These are phyloP conservation scores for Fomitiporia mediterranea DNA, from an alignment of 1,284 basidiomycete species.

Conservation along the genomic window DNA sequence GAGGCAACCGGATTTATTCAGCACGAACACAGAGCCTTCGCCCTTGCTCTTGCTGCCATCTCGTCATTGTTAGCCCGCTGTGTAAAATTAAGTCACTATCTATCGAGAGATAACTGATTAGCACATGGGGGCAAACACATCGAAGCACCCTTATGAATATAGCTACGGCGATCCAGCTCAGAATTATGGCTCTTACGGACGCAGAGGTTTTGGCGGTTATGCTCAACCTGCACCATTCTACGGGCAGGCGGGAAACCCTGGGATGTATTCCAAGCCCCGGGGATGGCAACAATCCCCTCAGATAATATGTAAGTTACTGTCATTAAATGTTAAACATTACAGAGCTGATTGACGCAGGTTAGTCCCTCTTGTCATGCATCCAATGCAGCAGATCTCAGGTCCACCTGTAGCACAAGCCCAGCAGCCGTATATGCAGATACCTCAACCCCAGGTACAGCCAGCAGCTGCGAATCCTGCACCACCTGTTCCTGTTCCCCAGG, in stretches of 20 bases:
- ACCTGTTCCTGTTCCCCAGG: neutral
- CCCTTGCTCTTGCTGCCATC: neutral
- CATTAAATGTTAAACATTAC: neutral
- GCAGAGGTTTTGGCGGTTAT: neutral
- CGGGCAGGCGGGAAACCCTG: constrained; percentile 1
- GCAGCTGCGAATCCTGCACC: neutral
- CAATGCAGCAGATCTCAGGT: constrained; percentile 14
- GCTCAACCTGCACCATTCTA: neutral
- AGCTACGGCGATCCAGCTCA: constrained; percentile 7
- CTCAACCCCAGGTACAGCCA: constrained; percentile 1
- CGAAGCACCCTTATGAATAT: constrained; percentile 13
- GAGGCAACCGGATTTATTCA: neutral
- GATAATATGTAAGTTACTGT: constrained; percentile 8
- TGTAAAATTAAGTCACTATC: neutral
- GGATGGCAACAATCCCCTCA: neutral
- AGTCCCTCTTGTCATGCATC: constrained; percentile 17
- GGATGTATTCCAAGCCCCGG: constrained; percentile 4
- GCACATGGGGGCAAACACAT: constrained; percentile 16
- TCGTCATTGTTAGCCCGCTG: neutral
- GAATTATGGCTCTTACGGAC: neutral
- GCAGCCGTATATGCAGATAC: neutral
- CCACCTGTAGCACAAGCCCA: constrained; percentile 1
- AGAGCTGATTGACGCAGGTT: constrained; percentile 7
- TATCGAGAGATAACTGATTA: neutral
- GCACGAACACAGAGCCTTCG: neutral